Evolutionary conservation across 2,329 filamentous ascomycete genomes (phyloP).

Genomic region (Fusarium sp.): DNA sequence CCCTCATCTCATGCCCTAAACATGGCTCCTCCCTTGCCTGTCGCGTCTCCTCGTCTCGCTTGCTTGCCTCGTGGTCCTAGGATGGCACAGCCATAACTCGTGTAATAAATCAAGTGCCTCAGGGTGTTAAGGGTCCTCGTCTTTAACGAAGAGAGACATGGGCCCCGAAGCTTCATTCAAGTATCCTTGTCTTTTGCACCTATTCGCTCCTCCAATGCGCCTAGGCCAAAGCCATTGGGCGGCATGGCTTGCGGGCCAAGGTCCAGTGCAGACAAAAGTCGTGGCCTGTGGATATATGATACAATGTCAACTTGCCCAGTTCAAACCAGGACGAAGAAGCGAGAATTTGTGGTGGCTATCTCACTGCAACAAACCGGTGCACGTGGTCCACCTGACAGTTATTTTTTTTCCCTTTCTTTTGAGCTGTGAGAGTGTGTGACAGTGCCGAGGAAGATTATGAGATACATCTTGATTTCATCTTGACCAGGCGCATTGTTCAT

Average conservation of each 20-base stretch:
- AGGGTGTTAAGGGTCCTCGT: conserved; percentile 31
- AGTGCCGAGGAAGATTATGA: conserved; percentile 15
- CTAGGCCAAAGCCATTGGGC: conserved; percentile 32
- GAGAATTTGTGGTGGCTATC: conserved; percentile 16
- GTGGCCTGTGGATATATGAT: conserved; percentile 27
- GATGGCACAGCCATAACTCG: conserved; percentile 36
- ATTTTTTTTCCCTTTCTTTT: neutral
- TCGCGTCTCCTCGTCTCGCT: conserved; percentile 36
- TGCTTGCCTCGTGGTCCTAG: conserved; percentile 43
- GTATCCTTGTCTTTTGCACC: conserved; percentile 28
- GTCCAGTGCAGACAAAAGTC: conserved; percentile 38
- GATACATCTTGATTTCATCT: conserved; percentile 23
- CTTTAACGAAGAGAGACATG: conserved; percentile 27
- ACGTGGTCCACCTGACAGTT: conserved; percentile 25
- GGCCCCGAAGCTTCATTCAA: conserved; percentile 22
- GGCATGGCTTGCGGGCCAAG: conserved; percentile 39
- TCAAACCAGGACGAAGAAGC: conserved; percentile 16
- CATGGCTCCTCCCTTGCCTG: conserved; percentile 32
- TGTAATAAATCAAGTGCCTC: conserved; percentile 26
- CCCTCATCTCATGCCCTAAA: conserved; percentile 26
- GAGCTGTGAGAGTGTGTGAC: conserved; percentile 26
- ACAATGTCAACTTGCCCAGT: conserved; percentile 26
- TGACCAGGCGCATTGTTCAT: conserved; percentile 25
- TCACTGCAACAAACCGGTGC: conserved; percentile 26
- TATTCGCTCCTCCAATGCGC: conserved; percentile 28